Conservation (phyloP, 1,139 yeast genomes). For the Suhomyces taliae region DNA sequence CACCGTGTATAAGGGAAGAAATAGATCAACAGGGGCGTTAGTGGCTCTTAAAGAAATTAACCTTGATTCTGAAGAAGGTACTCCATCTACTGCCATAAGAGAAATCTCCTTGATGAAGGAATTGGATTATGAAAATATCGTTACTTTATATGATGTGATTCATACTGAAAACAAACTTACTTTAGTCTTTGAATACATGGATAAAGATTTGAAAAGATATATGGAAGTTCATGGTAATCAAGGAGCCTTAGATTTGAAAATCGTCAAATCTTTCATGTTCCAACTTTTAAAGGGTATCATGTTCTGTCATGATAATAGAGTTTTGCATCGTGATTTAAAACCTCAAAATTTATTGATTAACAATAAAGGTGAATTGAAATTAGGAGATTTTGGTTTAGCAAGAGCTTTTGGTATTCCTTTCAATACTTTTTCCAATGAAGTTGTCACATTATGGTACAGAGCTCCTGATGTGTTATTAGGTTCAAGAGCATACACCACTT, state of each 20-base stretch:
- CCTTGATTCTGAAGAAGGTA: slow-evolving; percentile 94
- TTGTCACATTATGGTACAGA: slow-evolving; percentile 96
- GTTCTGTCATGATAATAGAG: slow-evolving; percentile 94
- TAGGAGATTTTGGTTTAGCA: slow-evolving; percentile 98
- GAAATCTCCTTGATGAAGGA: slow-evolving; percentile 97
- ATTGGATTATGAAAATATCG: slow-evolving; percentile 90
- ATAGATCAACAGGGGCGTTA: slow-evolving; percentile 85
- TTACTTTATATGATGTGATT: slow-evolving; percentile 89
- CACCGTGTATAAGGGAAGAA: slow-evolving; percentile 94
- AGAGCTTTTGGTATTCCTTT: slow-evolving; percentile 98
- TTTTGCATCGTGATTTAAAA: slow-evolving; percentile 90
- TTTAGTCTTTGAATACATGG: slow-evolving; percentile 91
- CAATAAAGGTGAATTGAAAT: slow-evolving; percentile 82
- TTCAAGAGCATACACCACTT: slow-evolving; percentile 90
- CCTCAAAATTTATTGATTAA: slow-evolving; percentile 92
- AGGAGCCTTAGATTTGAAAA: slow-evolving; percentile 76
- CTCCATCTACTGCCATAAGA: slow-evolving; percentile 96
- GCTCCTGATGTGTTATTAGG: slow-evolving; percentile 98
- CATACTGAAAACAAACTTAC: slow-evolving; percentile 96
- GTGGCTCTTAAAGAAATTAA: slow-evolving; percentile 95
- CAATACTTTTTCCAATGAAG: slow-evolving; percentile 95
- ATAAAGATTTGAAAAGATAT: slow-evolving; percentile 86
- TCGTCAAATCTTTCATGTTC: slow-evolving; percentile 89
- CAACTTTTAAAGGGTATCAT: slow-evolving; percentile 87
- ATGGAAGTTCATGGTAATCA: slow-evolving; percentile 88